Conservation (phyloP, 164 flowering plant genomes). For the Annona cherimola region DNA sequence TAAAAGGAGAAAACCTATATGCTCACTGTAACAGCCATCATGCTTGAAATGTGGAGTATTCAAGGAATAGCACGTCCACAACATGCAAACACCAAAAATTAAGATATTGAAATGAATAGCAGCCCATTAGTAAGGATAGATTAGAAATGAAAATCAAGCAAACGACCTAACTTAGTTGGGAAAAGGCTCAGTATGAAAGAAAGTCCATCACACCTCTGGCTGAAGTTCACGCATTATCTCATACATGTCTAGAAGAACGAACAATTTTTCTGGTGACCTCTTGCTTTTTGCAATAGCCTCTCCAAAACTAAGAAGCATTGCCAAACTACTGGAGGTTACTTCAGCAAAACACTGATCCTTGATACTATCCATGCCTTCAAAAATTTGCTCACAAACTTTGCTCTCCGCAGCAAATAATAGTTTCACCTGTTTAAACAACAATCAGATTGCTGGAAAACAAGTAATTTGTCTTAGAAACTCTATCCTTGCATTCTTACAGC, state of each 20-base stretch:
- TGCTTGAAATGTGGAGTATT: too few species aligned
- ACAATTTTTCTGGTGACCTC: conserved; percentile 93
- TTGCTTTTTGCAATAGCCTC: conserved; percentile 96
- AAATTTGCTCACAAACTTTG: conserved; percentile 83
- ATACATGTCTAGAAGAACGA: conserved; percentile 94
- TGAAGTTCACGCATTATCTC: conserved; percentile 95
- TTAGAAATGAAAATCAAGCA: too few species aligned
- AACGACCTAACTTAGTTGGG: too few species aligned
- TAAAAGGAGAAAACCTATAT: too few species aligned
- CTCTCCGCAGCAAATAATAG: conserved; percentile 78
- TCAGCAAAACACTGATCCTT: conserved; percentile 85
- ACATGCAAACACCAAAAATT: too few species aligned
- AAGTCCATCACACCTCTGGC: conserved; percentile 54
- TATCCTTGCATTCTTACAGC: conserved; percentile 46
- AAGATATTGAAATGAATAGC: too few species aligned
- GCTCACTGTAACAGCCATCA: too few species aligned
- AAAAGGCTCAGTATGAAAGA: neutral
- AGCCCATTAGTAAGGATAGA: too few species aligned
- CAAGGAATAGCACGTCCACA: too few species aligned
- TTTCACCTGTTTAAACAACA: conserved; percentile 68
- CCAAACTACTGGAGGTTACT: conserved; percentile 71
- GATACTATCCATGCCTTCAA: conserved; percentile 66
- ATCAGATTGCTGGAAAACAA: conserved; percentile 11
- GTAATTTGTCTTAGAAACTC: neutral
- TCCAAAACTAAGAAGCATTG: conserved; percentile 92